These are phyloP conservation scores for Cornus florida DNA, from an alignment of 148 eudicot genomes.

Conservation along the genomic window DNA sequence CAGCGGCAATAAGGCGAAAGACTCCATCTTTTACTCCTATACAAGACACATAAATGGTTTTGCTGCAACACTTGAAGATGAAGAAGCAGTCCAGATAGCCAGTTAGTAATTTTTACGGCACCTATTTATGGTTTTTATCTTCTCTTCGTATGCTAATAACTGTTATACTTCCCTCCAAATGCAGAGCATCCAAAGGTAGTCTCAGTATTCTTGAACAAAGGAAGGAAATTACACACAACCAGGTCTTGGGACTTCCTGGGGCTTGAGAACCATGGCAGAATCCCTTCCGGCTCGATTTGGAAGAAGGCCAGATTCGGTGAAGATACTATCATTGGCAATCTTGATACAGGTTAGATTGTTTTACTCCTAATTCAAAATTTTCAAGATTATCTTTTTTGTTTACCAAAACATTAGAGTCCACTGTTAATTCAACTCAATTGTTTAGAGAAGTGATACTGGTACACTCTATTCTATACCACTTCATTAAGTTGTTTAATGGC, in stretches of 20 bases:
- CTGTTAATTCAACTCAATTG: neutral
- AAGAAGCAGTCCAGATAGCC: slow-evolving; percentile 54
- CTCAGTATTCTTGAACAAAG: slow-evolving; percentile 65
- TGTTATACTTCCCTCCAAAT: neutral
- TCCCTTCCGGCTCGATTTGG: slow-evolving; percentile 56
- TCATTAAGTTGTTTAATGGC: neutral
- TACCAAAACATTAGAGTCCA: neutral
- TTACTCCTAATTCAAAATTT: neutral
- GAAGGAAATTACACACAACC: slow-evolving; percentile 77
- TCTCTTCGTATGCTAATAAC: neutral
- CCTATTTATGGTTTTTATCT: neutral
- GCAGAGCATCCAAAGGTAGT: slow-evolving; percentile 79
- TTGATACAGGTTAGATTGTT: slow-evolving; percentile 69
- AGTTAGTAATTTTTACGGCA: slow-evolving; percentile 38
- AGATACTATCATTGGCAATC: slow-evolving; percentile 79
- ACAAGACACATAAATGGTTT: slow-evolving; percentile 90
- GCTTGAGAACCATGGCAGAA: slow-evolving; percentile 51
- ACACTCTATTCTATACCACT: neutral
- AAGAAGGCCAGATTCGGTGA: slow-evolving; percentile 74
- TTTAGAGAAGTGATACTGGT: neutral
- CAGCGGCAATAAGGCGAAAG: slow-evolving; percentile 52
- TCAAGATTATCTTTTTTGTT: neutral
- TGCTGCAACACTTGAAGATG: slow-evolving; percentile 77
- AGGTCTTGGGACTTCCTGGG: slow-evolving; percentile 87
- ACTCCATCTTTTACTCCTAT: slow-evolving; percentile 75